A percentile compares a stretch with the other conserved stretches of the same genome.
Evolutionary conservation across 495 filamentous ascomycete genomes (phyloP).

Genomic region (Astrocystis sublimbata): DNA sequence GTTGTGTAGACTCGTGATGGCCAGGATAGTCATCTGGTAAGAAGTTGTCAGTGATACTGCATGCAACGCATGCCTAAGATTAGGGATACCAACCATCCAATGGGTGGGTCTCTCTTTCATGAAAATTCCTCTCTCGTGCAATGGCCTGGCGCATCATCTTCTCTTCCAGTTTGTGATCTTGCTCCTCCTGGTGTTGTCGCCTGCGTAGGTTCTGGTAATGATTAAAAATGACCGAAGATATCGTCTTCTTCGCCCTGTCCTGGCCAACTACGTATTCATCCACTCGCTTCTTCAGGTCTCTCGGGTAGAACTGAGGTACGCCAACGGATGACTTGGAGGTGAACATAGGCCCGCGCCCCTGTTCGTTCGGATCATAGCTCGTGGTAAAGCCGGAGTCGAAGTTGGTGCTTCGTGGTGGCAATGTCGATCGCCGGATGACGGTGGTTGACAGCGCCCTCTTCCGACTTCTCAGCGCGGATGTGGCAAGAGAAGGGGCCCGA

Average conservation of each 20-base stretch:
- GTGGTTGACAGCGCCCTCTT: constrained; percentile 37
- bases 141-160: constrained; percentile 48
- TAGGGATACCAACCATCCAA: constrained; percentile 53
- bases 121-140: constrained; percentile 46
- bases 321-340: constrained; percentile 54
- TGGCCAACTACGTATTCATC: constrained; percentile 97
- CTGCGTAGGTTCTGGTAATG: constrained; percentile 91
- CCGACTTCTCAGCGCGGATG: constrained; percentile 18
- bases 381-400: constrained; percentile 61
- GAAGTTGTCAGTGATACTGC: constrained; percentile 32
- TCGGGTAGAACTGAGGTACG: constrained; percentile 74
- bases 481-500: constrained; percentile 22
- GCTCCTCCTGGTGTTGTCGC: constrained; percentile 74
- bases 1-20: constrained; percentile 63
- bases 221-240: constrained; percentile 94
- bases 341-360: constrained; percentile 51
- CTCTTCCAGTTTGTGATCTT: constrained; percentile 63
- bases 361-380: constrained; percentile 70
- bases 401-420: constrained; percentile 36
- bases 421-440: constrained; percentile 24
- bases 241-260: constrained; percentile 91
- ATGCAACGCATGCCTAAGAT: constrained; percentile 26
- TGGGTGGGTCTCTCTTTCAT: constrained; percentile 38
- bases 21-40: constrained; percentile 76
- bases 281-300: constrained; percentile 81